Base-by-base conservation (phyloP, 129 eudicot species). In the Tagetes patula region DNA sequence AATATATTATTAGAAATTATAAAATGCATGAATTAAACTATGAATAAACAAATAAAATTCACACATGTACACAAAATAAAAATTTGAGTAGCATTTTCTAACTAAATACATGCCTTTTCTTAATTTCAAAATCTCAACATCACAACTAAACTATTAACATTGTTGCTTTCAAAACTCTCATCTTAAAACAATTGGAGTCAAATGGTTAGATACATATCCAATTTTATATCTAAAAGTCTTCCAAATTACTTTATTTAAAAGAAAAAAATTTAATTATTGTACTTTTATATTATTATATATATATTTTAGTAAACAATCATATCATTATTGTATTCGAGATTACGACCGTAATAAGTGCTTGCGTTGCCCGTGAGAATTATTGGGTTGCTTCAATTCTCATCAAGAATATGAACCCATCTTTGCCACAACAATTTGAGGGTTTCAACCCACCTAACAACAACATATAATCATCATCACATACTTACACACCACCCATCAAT, bases 391-490 rank as follows among this genome's bases (percentile, higher is more conserved):
- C 27, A 20, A 20, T 3, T 3, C 38, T 55, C 37, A 64, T 55
- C 37, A 64, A 74, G 6, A 47, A 37, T 30, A 62, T 61, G 48
- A 73, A 38, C 70, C 63, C 71, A 75, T 65, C 36, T 75, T 75
- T 75, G 72, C 79, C 72, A 75, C 79, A 65, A 52, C 39, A 36
- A 41, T 37, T 64, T 75, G 72, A 64, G 79, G 71, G 71, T 52
- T 75, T 75, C 80, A 75, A 55, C 80, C 67, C 80, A 76, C 80
- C 80, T 67, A 67, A 75, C 70, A 34, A 66, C 27, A 8, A 37
- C 7, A 75, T 13, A 13, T 10, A 65, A 54, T 62, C 60, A 74
- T 50, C 69, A 43, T 20, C 77, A 43, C 56, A 48, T 3, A 74
- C 61, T 43, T 10, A 43, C 6, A 43, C 1, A 62, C 48, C 70